Percentiles rank a stretch among this genome's conserved stretches.
phyloP scores from a whole-genome alignment of 495 filamentous ascomycete genomes.

The Lophium mytilinum region DNA sequence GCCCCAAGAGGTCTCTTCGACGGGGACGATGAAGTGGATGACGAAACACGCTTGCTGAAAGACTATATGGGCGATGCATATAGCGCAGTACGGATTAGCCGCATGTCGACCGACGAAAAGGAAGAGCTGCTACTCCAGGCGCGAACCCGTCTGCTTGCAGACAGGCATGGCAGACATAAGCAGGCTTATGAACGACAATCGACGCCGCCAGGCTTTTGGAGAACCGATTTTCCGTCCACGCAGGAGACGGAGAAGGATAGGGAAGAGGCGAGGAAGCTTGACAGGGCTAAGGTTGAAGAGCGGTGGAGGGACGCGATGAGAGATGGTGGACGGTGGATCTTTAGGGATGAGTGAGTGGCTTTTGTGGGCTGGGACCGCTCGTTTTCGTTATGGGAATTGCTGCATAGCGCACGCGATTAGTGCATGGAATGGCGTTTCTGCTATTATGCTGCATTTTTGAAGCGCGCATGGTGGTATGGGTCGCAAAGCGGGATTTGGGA shows the following conservation, averaged over 20 bases:
- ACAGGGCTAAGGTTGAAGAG: conserved; percentile 57
- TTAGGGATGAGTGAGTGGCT: conserved; percentile 59
- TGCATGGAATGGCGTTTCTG: too few relatives aligned
- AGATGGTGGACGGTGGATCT: conserved; percentile 63
- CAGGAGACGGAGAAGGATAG: conserved; percentile 62
- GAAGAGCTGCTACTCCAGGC: conserved; percentile 57
- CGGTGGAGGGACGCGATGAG: conserved; percentile 77
- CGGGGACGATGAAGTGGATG: conserved; percentile 35
- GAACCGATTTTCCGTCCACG: conserved; percentile 76
- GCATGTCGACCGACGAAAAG: conserved; percentile 37
- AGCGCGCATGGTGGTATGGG: too few relatives aligned
- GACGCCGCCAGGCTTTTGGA: conserved; percentile 85
- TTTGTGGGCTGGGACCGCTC: too few relatives aligned
- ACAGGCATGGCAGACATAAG: conserved; percentile 66
- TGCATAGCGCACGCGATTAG: too few relatives aligned
- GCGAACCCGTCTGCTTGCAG: conserved; percentile 56
- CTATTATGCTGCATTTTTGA: too few relatives aligned
- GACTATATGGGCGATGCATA: conserved; percentile 56
- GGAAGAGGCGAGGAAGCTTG: conserved; percentile 49
- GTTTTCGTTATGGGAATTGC: too few relatives aligned
- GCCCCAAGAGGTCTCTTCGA: conserved; percentile 6
- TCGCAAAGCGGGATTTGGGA: too few relatives aligned
- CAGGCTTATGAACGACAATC: conserved; percentile 59
- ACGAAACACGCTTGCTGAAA: conserved; percentile 49
- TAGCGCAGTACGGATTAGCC: conserved; percentile 9